Conservation (phyloP, 306 rosid genomes). For the Rubus idaeus region DNA sequence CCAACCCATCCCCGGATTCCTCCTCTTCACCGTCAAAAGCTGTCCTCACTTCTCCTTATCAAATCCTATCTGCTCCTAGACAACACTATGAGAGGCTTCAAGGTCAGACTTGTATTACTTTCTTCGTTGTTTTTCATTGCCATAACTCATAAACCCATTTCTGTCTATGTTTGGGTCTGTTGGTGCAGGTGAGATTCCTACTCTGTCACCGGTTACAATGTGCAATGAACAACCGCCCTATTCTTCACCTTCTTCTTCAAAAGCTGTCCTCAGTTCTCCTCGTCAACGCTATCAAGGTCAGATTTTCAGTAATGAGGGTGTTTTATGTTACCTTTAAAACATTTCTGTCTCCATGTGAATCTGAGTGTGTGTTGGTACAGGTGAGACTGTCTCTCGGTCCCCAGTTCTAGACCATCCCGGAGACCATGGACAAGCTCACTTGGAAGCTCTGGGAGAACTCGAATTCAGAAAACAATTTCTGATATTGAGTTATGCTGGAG, state of each 20-base stretch:
- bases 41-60: neutral
- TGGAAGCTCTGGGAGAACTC: constrained; percentile 64
- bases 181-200: too few species aligned
- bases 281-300: neutral
- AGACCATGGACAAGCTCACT: constrained; percentile 9
- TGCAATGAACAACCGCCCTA: too few species aligned
- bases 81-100: neutral
- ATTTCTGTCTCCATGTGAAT: neutral
- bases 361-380: neutral
- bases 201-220: too few species aligned
- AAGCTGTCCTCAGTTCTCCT: neutral
- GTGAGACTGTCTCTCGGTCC: constrained; percentile 5
- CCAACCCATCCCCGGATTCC: neutral
- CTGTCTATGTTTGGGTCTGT: neutral
- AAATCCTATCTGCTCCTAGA: neutral
- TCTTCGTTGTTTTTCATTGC: neutral
- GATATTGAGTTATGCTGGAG: constrained; percentile 55
- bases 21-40: neutral
- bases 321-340: neutral
- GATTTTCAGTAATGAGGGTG: too few species aligned
- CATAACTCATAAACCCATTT: neutral
- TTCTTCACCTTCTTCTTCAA: too few species aligned
- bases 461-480: constrained; percentile 72
- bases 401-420: constrained; percentile 5
- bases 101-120: neutral